Base-by-base conservation (phyloP, 108 stramenopile genomes). In the Nitzschia palea region DNA sequence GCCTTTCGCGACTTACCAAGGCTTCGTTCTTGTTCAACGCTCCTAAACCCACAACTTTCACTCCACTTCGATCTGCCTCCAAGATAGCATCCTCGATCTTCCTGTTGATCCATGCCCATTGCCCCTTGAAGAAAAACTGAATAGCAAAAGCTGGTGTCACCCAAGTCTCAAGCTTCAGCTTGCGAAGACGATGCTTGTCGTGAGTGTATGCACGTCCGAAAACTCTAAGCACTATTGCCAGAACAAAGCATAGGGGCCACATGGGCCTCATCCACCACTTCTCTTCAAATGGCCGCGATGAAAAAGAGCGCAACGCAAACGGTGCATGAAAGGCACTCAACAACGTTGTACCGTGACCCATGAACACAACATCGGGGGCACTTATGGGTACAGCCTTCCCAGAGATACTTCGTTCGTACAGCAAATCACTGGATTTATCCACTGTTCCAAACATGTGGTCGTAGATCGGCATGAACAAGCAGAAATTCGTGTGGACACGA, bases 401-500 rank as follows among this genome's bases (percentile, higher is more conserved):
- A 23, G 57, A 50, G 23, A 52, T 61, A 20, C 52, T 47, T 10
- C 30, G 23, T 40, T 70, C 69, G 50, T 70, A 70, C 43, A 68
- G 23, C 22, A 20, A 56, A 44, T 68, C 67, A 28, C 43, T 68
- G 22, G 59, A 35, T 32, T 55, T 72, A 27, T 61, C 34, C 14
- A 61, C 69, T 12, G 71, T 72, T 55, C 62, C 71, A 51, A 64
- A 72, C 52, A 64, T 55, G 52, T 63, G 31, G 27, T 72, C 71
- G 43, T 64, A 64, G 43, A 63, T 72, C 3, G 69, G 69, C 69
- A 70, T 70, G 33, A 70, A 70, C 14, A 70, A 33, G 50, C 59
- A 51, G 35, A 52, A 70, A 27, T 70, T 70, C 8, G 40, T 42
- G 29, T 37, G 69, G 8, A 70, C 48, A 18, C 57, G 59, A 47